Percentiles rank a stretch among this genome's conserved stretches.
phyloP scores from a whole-genome alignment of 805 yeast genomes.

The Allodekkera sacchari region DNA sequence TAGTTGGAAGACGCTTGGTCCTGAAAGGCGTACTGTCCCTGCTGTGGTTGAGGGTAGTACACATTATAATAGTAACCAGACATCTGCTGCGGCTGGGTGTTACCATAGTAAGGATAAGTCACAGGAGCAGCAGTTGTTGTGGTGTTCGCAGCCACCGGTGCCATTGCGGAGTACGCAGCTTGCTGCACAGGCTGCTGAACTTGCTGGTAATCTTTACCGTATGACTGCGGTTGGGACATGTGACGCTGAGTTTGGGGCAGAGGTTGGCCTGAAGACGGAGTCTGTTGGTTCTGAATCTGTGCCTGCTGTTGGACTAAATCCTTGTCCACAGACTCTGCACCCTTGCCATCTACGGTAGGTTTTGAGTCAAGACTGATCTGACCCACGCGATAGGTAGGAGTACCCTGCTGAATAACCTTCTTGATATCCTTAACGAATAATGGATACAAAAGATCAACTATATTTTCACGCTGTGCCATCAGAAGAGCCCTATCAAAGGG shows the following conservation, averaged over 20 bases:
- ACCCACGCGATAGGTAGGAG: conserved; percentile 22
- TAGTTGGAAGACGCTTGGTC: too few species aligned
- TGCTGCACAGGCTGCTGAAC: background rate
- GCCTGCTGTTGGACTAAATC: too few species aligned
- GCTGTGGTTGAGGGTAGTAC: conserved; percentile 2
- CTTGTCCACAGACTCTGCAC: background rate
- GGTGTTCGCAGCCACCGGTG: background rate
- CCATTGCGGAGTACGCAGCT: background rate
- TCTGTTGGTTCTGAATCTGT: too few species aligned
- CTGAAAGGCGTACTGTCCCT: too few species aligned
- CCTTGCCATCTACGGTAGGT: background rate
- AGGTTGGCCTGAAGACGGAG: background rate
- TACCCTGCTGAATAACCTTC: conserved; percentile 30
- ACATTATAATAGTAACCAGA: conserved; percentile 1
- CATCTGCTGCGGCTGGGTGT: conserved; percentile 1
- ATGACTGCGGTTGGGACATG: background rate
- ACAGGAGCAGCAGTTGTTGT: background rate
- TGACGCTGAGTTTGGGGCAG: background rate
- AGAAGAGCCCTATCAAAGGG: conserved; percentile 66
- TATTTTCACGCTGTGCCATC: conserved; percentile 61
- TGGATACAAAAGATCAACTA: conserved; percentile 49
- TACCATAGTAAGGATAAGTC: conserved; percentile 1
- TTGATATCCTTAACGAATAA: conserved; percentile 61
- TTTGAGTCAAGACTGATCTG: conserved; percentile 10
- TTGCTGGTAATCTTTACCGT: background rate